Percentiles rank a stretch among this genome's conserved stretches.
Evolutionary conservation across 2,329 filamentous ascomycete species (phyloP).

Genomic region (Neodidymelliopsis sp.): DNA sequence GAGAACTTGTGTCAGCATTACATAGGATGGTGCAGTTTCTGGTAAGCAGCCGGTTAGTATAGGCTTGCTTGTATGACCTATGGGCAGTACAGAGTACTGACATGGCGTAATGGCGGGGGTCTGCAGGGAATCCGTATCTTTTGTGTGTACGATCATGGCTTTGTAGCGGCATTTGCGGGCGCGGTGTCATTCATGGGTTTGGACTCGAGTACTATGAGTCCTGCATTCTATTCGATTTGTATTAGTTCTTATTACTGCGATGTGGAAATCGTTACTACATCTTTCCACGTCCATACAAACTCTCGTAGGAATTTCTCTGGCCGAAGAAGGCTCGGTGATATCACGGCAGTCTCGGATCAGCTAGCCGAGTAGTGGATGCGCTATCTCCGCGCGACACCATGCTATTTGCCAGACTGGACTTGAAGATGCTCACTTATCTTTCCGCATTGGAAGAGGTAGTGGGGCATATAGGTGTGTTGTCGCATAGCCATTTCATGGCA

Average conservation of each 20-base stretch:
- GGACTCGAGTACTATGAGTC: background rate
- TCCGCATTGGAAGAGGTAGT: slow-evolving; percentile 3
- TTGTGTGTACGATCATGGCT: slow-evolving; percentile 13
- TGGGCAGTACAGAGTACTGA: too few relatives aligned
- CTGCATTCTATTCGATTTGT: background rate
- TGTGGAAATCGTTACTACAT: background rate
- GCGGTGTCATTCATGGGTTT: background rate
- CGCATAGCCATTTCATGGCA: background rate
- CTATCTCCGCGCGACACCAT: slow-evolving; percentile 9
- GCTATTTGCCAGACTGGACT: slow-evolving; percentile 16
- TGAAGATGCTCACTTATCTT: slow-evolving; percentile 12
- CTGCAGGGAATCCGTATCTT: background rate
- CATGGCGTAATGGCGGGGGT: background rate
- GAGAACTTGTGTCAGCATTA: slow-evolving; percentile 99
- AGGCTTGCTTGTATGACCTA: too few relatives aligned
- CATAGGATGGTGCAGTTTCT: slow-evolving; percentile 99
- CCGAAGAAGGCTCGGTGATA: slow-evolving; percentile 3
- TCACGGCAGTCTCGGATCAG: slow-evolving; percentile 13
- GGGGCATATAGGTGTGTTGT: slow-evolving; percentile 13
- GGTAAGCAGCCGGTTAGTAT: slow-evolving; percentile 64
- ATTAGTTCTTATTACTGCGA: background rate
- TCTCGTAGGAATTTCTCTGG: background rate
- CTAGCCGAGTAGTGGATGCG: slow-evolving; percentile 13
- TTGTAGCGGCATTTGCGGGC: slow-evolving; percentile 15
- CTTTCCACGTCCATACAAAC: background rate